Percentiles rank a stretch among this genome's conserved stretches.
Evolutionary conservation across 1,139 yeast genomes (phyloP).

Genomic region (Debaryomycetaceae sp.): DNA sequence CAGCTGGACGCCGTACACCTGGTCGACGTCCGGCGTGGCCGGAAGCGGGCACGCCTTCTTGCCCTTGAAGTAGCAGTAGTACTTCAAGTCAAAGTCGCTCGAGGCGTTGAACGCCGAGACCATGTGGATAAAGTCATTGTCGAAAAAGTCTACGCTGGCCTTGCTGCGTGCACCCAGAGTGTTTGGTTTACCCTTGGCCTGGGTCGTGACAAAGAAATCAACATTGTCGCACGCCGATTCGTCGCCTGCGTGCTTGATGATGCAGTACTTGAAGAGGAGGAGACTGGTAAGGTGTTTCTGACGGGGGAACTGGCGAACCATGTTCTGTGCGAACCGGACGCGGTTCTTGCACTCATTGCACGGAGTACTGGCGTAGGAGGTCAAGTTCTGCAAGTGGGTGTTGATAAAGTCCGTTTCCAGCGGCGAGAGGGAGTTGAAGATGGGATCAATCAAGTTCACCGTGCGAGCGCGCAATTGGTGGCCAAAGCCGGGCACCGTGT

Average conservation of each 20-base stretch:
- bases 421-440: slow-evolving; percentile 14
- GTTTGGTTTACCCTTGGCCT: slow-evolving; percentile 10
- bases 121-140: slow-evolving; percentile 31
- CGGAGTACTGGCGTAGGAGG: slow-evolving; percentile 18
- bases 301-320: slow-evolving; percentile 20
- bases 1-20: slow-evolving; percentile 13
- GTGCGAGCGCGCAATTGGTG: slow-evolving; percentile 9
- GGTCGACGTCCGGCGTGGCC: slow-evolving; percentile 16
- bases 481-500: slow-evolving; percentile 11
- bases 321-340: slow-evolving; percentile 18
- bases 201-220: slow-evolving; percentile 31
- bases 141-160: slow-evolving; percentile 23
- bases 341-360: slow-evolving; percentile 29
- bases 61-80: slow-evolving; percentile 22
- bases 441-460: slow-evolving; percentile 13
- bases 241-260: slow-evolving; percentile 17
- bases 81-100: slow-evolving; percentile 24
- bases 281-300: slow-evolving; percentile 26
- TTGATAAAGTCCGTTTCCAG: slow-evolving; percentile 23
- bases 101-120: slow-evolving; percentile 24
- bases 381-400: slow-evolving; percentile 16
- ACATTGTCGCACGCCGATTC: slow-evolving; percentile 23
- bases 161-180: slow-evolving; percentile 15
- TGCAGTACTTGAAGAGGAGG: slow-evolving; percentile 26
- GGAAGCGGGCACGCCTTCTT: slow-evolving; percentile 19